These are phyloP conservation scores for Fusarium globosum DNA, from an alignment of 2,329 filamentous ascomycete genomes.

Conservation along the genomic window DNA sequence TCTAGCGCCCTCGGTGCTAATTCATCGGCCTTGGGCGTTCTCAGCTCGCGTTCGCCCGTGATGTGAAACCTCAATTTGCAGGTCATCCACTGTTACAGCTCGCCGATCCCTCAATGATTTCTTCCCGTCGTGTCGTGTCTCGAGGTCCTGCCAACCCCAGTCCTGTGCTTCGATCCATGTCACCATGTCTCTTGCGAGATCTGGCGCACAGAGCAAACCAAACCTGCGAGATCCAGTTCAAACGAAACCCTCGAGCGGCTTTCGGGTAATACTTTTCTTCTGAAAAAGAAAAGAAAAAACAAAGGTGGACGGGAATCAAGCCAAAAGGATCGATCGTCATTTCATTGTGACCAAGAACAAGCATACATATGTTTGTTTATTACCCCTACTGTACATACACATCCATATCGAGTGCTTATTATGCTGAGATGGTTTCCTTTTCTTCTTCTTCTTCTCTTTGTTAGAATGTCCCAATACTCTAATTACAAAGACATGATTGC, in stretches of 20 bases:
- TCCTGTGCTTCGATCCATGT: conserved; percentile 42
- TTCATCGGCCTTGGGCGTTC: conserved; percentile 22
- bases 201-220: conserved; percentile 41
- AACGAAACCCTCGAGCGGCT: conserved; percentile 25
- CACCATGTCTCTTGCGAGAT: conserved; percentile 40
- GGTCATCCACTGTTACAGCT: conserved; percentile 22
- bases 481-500: conserved; percentile 15
- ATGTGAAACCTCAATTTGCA: conserved; percentile 40
- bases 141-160: conserved; percentile 36
- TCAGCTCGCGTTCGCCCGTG: conserved; percentile 46
- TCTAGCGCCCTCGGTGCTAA: conserved; percentile 12
- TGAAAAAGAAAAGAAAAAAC: conserved; percentile 7
- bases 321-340: conserved; percentile 8
- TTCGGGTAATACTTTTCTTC: neutral
- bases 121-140: conserved; percentile 24
- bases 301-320: conserved; percentile 19
- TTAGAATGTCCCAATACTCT: conserved; percentile 4
- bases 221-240: conserved; percentile 39
- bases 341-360: neutral
- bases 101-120: conserved; percentile 26
- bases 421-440: conserved; percentile 3
- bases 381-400: neutral
- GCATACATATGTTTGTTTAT: neutral
- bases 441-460: conserved; percentile 25
- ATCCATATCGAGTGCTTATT: neutral